phyloP scores from a whole-genome alignment of 306 rosid species.

The Begonia loranthoides region DNA sequence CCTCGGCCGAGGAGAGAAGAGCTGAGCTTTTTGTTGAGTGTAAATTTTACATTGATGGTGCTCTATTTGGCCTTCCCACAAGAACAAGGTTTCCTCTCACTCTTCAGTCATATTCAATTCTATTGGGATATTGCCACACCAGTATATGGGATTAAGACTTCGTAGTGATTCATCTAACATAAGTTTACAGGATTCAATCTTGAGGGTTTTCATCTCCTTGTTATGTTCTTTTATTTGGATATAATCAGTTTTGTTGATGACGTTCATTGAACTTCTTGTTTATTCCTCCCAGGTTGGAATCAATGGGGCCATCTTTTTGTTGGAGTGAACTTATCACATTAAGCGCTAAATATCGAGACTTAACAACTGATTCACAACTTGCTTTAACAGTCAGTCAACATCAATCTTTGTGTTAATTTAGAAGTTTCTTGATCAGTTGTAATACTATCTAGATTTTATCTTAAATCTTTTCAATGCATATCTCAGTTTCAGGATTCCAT shows the following conservation, averaged over 20 bases:
- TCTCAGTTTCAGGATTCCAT: no score
- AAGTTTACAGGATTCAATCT: no score
- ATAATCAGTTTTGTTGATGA: no score
- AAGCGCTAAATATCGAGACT: constrained; percentile 79
- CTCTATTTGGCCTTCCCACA: constrained; percentile 84
- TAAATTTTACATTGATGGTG: constrained; percentile 75
- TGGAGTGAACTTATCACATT: constrained; percentile 87
- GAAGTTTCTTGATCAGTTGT: not conserved
- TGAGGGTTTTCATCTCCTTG: no score
- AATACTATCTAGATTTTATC: not conserved
- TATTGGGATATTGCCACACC: no score
- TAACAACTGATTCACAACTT: constrained; percentile 86
- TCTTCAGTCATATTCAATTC: not conserved
- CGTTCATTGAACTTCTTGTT: constrained; percentile 7
- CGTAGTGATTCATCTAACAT: no score
- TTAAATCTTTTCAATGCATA: no score
- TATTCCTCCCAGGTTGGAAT: constrained; percentile 57
- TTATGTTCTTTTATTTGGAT: no score
- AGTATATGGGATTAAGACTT: no score
- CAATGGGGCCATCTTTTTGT: constrained; percentile 52
- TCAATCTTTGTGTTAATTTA: constrained; percentile 10
- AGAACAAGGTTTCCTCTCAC: constrained; percentile 55
- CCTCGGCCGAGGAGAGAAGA: constrained; percentile 43
- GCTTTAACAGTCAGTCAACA: constrained; percentile 59
- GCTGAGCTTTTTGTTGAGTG: constrained; percentile 83